phyloP scores from a whole-genome alignment of 768 basidiomycete species.

The Russula vinacea region DNA sequence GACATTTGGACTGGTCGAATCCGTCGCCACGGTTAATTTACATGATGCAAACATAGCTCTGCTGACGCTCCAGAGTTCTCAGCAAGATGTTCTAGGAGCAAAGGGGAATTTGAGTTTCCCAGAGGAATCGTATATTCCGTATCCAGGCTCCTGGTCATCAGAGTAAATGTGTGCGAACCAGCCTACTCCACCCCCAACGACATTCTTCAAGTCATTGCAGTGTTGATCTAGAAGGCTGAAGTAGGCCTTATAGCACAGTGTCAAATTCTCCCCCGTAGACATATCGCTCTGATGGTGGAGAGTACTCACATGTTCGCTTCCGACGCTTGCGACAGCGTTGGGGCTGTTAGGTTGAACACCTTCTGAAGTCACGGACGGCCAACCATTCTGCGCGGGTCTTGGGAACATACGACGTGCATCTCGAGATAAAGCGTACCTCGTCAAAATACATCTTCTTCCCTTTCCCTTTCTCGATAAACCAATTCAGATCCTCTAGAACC shows the following conservation, averaged over 20 bases:
- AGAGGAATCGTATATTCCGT: constrained; percentile 57
- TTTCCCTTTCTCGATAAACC: constrained; percentile 60
- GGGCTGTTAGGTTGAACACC: constrained; percentile 66
- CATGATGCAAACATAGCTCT: background rate
- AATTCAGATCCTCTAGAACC: constrained; percentile 56
- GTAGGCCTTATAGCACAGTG: constrained; percentile 51
- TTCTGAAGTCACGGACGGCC: constrained; percentile 63
- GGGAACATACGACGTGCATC: background rate
- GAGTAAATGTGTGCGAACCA: constrained; percentile 85
- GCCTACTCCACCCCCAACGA: constrained; percentile 63
- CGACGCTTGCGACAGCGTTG: constrained; percentile 55
- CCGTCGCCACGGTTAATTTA: background rate
- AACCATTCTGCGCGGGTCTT: constrained; percentile 56
- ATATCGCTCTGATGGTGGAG: background rate
- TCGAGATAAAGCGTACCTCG: constrained; percentile 44
- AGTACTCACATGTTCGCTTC: constrained; percentile 51
- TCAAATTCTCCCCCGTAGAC: background rate
- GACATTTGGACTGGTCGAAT: too few species aligned
- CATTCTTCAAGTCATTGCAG: constrained; percentile 60
- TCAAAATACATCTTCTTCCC: constrained; percentile 76
- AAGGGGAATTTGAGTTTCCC: constrained; percentile 64
- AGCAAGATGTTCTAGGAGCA: constrained; percentile 60
- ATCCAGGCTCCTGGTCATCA: constrained; percentile 62
- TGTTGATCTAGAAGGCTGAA: constrained; percentile 62
- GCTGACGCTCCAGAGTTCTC: constrained; percentile 22